Conservation (phyloP, 2,329 filamentous ascomycete genomes). For the Penicillium fuscoglaucum region DNA sequence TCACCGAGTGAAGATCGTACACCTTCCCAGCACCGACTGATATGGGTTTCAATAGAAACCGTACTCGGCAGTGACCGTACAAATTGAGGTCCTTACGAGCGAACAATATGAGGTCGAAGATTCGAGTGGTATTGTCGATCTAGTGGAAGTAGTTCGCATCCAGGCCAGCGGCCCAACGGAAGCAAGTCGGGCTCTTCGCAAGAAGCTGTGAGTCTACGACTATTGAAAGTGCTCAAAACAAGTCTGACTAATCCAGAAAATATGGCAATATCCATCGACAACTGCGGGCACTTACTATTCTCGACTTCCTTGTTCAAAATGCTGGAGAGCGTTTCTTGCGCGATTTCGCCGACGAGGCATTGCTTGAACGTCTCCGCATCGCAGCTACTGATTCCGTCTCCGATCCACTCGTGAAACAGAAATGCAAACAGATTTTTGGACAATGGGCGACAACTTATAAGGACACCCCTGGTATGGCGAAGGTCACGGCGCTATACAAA, state of each 20-base stretch:
- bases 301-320: constrained; percentile 94
- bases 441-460: constrained; percentile 85
- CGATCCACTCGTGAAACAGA: constrained; percentile 80
- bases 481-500: constrained; percentile 75
- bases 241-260: constrained; percentile 57
- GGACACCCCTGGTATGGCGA: constrained; percentile 73
- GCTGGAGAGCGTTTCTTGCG: constrained; percentile 84
- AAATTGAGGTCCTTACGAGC: constrained; percentile 84
- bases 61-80: constrained; percentile 90
- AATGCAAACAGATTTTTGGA: constrained; percentile 82
- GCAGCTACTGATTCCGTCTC: constrained; percentile 82
- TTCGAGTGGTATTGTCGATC: constrained; percentile 84
- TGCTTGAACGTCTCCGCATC: constrained; percentile 86
- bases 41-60: constrained; percentile 61
- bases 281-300: constrained; percentile 79
- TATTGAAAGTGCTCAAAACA: constrained; percentile 5
- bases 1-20: constrained; percentile 3
- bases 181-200: constrained; percentile 86
- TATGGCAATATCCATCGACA: constrained; percentile 95
- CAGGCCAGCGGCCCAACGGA: constrained; percentile 84
- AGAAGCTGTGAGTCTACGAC: constrained; percentile 70
- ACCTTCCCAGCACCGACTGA: constrained; percentile 3
- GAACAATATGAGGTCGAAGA: constrained; percentile 91
- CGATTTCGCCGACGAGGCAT: constrained; percentile 82
- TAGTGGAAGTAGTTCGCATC: constrained; percentile 90